phyloP scores from a whole-genome alignment of 129 eudicot genomes.

The Saposhnikovia divaricata region DNA sequence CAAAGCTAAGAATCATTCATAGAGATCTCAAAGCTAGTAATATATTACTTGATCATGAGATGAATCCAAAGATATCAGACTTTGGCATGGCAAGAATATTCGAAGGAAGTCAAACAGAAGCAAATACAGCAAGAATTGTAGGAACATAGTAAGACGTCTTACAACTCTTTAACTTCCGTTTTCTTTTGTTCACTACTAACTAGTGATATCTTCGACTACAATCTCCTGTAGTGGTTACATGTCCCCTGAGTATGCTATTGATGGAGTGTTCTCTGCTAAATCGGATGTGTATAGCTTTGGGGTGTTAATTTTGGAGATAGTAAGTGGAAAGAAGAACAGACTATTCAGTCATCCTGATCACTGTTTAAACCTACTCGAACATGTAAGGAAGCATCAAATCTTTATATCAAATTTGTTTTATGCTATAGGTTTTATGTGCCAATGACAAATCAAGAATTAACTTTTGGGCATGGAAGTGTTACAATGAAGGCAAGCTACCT shows the following conservation, averaged over 20 bases:
- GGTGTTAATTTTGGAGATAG: background rate
- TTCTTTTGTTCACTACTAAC: background rate
- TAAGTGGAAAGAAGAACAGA: background rate
- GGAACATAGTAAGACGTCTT: background rate
- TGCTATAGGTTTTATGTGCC: background rate
- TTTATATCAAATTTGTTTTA: background rate
- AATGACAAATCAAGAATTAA: background rate
- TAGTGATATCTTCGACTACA: background rate
- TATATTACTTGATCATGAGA: background rate
- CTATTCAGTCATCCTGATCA: conserved; percentile 1
- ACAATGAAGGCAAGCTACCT: background rate
- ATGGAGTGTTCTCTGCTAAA: background rate
- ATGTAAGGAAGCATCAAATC: background rate
- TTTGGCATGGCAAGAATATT: background rate
- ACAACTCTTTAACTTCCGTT: background rate
- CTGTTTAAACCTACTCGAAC: background rate
- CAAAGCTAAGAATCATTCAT: background rate
- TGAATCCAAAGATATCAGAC: background rate
- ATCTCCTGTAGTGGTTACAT: background rate
- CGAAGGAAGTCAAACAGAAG: background rate
- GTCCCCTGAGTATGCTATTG: background rate
- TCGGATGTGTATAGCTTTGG: conserved; percentile 1
- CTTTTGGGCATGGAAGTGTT: background rate
- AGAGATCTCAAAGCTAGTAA: background rate
- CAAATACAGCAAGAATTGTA: background rate